Evolutionary conservation across 768 basidiomycete species (phyloP).

Genomic region (Tephrocybe sp.): DNA sequence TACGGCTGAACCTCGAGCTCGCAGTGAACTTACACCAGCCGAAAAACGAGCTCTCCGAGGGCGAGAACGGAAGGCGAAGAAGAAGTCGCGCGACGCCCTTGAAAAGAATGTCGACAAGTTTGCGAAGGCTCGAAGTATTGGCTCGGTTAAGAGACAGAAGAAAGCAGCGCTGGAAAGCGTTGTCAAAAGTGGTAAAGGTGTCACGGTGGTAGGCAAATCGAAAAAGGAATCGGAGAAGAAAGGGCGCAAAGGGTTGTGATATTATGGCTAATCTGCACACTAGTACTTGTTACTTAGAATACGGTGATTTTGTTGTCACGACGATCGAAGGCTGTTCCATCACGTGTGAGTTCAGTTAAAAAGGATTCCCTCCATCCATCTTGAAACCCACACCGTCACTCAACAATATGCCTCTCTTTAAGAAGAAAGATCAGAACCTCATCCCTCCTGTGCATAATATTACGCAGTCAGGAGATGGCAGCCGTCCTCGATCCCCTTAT

Average conservation of each 20-base stretch:
- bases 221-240: slow-evolving; percentile 35
- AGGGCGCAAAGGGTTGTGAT: slow-evolving; percentile 5
- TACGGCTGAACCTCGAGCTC: slow-evolving; percentile 52
- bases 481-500: slow-evolving; percentile 38
- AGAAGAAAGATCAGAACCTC: slow-evolving; percentile 56
- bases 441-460: slow-evolving; percentile 64
- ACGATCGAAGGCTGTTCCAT: not conserved
- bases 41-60: slow-evolving; percentile 75
- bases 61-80: slow-evolving; percentile 68
- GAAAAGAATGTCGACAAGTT: slow-evolving; percentile 65
- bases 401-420: slow-evolving; percentile 61
- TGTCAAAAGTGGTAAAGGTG: slow-evolving; percentile 81
- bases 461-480: slow-evolving; percentile 28
- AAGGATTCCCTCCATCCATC: not conserved
- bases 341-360: not conserved
- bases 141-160: slow-evolving; percentile 76
- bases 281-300: no score
- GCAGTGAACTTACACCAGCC: slow-evolving; percentile 79
- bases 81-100: slow-evolving; percentile 62
- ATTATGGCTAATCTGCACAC: no score
- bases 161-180: slow-evolving; percentile 77
- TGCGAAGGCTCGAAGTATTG: slow-evolving; percentile 49
- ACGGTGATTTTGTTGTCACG: no score
- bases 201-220: slow-evolving; percentile 83
- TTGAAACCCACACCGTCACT: slow-evolving; percentile 14